These are phyloP conservation scores for Melampsora medusae DNA, from an alignment of 1,284 basidiomycete species.

Conservation along the genomic window DNA sequence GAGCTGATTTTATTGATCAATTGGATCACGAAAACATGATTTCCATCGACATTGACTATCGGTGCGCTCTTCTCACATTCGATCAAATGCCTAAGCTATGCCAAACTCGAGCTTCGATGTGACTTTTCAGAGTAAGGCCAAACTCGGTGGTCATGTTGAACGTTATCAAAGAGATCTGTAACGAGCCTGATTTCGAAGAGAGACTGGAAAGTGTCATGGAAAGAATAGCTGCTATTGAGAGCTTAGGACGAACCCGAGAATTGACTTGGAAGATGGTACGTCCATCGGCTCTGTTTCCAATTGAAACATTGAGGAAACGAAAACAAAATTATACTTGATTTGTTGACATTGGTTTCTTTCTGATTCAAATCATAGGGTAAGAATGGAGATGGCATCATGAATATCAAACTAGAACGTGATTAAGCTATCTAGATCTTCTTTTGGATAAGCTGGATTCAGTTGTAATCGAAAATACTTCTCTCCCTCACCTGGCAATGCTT, in stretches of 20 bases:
- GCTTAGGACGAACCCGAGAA: conserved; percentile 41
- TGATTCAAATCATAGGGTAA: conserved; percentile 27
- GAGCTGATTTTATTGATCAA: conserved; percentile 38
- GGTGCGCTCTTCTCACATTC: conserved; percentile 11
- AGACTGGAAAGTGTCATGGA: conserved; percentile 35
- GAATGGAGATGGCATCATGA: conserved; percentile 39
- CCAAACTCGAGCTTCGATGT: neutral
- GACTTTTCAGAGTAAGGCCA: conserved; percentile 22
- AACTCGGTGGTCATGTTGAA: conserved; percentile 40
- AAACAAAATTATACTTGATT: neutral
- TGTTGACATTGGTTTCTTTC: neutral
- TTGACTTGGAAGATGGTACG: conserved; percentile 39
- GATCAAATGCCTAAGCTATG: neutral
- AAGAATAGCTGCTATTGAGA: conserved; percentile 39
- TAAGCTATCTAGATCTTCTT: neutral
- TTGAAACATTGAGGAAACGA: neutral
- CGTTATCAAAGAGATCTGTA: conserved; percentile 36
- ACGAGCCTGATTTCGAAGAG: conserved; percentile 37
- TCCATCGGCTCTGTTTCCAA: neutral
- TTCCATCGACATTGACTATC: conserved; percentile 40
- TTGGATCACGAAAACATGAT: conserved; percentile 45
- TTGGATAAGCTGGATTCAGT: too few species aligned
- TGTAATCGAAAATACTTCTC: too few species aligned
- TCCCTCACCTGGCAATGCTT: too few species aligned
- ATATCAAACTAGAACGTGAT: conserved; percentile 36